phyloP scores from a whole-genome alignment of 1,139 yeast genomes.

The Meyerozyma smithsonii region DNA sequence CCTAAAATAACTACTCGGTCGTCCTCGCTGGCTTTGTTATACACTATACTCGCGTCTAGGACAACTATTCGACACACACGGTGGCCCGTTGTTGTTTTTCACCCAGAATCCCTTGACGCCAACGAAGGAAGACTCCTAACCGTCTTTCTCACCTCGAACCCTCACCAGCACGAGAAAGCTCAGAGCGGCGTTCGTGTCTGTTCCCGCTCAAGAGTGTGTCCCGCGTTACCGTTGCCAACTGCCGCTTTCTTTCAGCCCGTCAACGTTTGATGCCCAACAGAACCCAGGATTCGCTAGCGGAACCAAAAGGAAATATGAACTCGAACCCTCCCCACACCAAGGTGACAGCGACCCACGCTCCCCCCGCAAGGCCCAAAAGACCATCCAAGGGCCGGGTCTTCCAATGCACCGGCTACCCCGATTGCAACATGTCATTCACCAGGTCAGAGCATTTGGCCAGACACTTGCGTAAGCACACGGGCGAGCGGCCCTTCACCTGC shows the following conservation, averaged over 20 bases:
- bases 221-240: background rate
- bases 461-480: constrained; percentile 90
- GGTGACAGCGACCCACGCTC: constrained; percentile 1
- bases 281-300: background rate
- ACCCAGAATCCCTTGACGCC: background rate
- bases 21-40: no score
- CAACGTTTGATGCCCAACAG: background rate
- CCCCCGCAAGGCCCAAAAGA: constrained; percentile 23
- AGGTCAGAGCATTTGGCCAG: constrained; percentile 88
- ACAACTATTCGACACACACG: background rate
- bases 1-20: background rate
- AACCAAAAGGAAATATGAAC: background rate
- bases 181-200: no score
- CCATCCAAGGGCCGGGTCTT: constrained; percentile 60
- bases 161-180: no score
- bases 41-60: no score
- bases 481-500: constrained; percentile 91
- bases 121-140: background rate
- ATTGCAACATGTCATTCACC: constrained; percentile 84
- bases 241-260: background rate
- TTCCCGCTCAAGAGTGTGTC: no score
- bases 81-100: background rate
- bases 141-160: background rate
- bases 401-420: constrained; percentile 84
- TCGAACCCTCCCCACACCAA: background rate